phyloP scores from a whole-genome alignment of 1,284 basidiomycete genomes.

The Uromyces viciae-fabae region DNA sequence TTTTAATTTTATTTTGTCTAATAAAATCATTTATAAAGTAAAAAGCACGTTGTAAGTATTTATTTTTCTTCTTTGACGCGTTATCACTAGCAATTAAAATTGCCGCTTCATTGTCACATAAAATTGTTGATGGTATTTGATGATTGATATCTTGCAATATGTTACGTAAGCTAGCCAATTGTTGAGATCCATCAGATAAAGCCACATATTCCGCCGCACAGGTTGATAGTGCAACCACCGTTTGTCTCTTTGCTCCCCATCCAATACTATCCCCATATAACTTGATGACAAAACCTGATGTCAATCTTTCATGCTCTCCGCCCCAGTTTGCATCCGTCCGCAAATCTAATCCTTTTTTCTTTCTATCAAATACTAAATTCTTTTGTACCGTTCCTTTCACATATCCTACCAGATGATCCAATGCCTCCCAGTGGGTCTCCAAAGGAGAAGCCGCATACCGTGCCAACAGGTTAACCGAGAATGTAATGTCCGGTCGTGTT shows the following conservation, averaged over 20 bases:
- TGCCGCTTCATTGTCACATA: conserved; percentile 17
- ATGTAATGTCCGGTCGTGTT: conserved; percentile 3
- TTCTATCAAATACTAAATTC: not conserved
- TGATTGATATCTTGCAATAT: not conserved
- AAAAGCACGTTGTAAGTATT: not conserved
- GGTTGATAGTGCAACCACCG: conserved; percentile 2
- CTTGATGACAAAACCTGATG: not conserved
- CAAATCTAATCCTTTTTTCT: not conserved
- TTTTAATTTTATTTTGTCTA: not conserved
- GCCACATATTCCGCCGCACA: conserved; percentile 20
- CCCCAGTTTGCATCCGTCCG: conserved; percentile 28
- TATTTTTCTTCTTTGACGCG: not conserved
- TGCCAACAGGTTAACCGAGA: not conserved
- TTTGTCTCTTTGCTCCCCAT: conserved; percentile 12
- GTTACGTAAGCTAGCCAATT: not conserved
- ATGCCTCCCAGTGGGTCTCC: not conserved
- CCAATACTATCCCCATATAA: not conserved
- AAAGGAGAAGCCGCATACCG: not conserved
- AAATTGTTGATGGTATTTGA: not conserved
- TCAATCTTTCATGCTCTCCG: not conserved
- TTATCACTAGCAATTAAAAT: conserved; percentile 3
- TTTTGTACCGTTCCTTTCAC: not conserved
- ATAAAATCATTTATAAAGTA: conserved; percentile 20
- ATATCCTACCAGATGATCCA: not conserved
- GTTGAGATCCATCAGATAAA: not conserved